A percentile compares a stretch with the other conserved stretches of the same genome.
These are phyloP conservation scores for Carex littledalei DNA, from an alignment of 176 grass and related monocot genomes.

Conservation along the genomic window DNA sequence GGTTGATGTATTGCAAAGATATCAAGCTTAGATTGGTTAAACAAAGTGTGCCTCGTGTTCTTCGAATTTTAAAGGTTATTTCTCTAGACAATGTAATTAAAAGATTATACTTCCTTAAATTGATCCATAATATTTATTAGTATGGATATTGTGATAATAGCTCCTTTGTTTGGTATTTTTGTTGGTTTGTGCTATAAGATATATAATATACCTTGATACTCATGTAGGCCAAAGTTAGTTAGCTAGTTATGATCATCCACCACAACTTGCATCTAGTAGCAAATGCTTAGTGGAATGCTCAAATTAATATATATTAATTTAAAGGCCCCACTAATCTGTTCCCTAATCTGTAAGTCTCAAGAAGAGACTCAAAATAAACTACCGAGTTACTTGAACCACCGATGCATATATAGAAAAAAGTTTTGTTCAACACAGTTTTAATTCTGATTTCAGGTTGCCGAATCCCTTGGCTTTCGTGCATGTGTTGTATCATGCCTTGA, in stretches of 20 bases:
- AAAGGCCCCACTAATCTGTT: not conserved
- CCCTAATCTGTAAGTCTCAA: not conserved
- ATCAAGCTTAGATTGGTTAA: constrained; percentile 71
- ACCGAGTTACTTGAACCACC: not conserved
- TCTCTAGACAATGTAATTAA: not conserved
- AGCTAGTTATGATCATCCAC: constrained; percentile 3
- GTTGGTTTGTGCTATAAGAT: not conserved
- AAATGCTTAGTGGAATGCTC: not conserved
- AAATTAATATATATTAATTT: constrained; percentile 1
- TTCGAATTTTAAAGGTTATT: constrained; percentile 73
- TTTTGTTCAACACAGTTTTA: not conserved
- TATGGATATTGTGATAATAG: not conserved
- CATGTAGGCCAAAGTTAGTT: constrained; percentile 8
- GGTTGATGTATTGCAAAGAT: constrained; percentile 90
- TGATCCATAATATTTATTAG: not conserved
- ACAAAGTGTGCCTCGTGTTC: constrained; percentile 68
- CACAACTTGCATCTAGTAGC: constrained; percentile 3
- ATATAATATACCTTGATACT: not conserved
- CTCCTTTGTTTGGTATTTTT: constrained; percentile 5
- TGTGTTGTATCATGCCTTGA: constrained; percentile 68
- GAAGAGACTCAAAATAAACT: not conserved
- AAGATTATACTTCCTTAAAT: not conserved
- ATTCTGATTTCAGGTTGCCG: constrained; percentile 48
- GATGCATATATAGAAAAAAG: not conserved
- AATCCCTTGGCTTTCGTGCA: constrained; percentile 52